These are phyloP conservation scores for Tylopilus felleus DNA, from an alignment of 768 basidiomycete species.

Conservation along the genomic window DNA sequence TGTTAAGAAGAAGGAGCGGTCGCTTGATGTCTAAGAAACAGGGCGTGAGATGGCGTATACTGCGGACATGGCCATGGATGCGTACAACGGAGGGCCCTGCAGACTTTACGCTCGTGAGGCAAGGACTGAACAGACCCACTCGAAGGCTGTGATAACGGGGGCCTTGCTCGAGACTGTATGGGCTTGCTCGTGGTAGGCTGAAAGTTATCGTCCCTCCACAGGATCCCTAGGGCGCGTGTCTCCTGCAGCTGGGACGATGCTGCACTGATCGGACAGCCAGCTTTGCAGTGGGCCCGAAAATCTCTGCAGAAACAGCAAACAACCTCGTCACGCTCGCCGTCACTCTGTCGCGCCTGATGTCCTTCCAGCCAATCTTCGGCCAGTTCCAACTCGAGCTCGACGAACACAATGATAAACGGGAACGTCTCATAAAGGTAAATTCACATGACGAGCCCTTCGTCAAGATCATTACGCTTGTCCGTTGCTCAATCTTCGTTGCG, in stretches of 20 bases:
- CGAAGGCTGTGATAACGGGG: too few relatives aligned
- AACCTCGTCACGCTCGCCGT: neutral
- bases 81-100: too few relatives aligned
- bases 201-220: too few relatives aligned
- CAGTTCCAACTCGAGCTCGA: slow-evolving; percentile 72
- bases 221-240: too few relatives aligned
- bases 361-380: slow-evolving; percentile 42
- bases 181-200: neutral
- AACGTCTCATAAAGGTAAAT: slow-evolving; percentile 83
- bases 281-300: too few relatives aligned
- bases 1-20: neutral
- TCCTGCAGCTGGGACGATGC: too few relatives aligned
- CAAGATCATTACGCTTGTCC: neutral
- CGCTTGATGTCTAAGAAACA: neutral
- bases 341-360: slow-evolving; percentile 1
- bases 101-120: too few relatives aligned
- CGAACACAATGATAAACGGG: slow-evolving; percentile 81
- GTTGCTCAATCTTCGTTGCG: slow-evolving; percentile 3
- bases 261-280: too few relatives aligned
- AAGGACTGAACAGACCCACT: too few relatives aligned
- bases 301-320: neutral
- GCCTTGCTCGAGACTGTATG: too few relatives aligned
- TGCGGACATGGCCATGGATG: neutral
- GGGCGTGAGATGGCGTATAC: too few relatives aligned
- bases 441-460: slow-evolving; percentile 6